Evolutionary conservation across 176 grass and related monocot species (phyloP).

Genomic region (Oryza nivara): DNA sequence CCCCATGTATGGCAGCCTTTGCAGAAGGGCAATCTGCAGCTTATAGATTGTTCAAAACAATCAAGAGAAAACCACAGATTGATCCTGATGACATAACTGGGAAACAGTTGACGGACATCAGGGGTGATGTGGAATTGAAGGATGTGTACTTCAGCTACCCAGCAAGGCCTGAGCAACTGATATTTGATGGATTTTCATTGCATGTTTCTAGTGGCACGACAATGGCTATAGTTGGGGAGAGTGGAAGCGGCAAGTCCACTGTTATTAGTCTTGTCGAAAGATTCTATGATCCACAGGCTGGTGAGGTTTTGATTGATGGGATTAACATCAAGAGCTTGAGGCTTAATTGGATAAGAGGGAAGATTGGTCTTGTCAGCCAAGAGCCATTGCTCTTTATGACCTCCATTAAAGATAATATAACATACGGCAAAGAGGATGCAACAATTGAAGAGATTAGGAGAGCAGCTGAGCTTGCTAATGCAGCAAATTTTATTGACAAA

Average conservation of each 20-base stretch:
- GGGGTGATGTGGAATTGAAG: constrained; percentile 76
- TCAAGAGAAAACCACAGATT: constrained; percentile 82
- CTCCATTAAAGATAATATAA: constrained; percentile 83
- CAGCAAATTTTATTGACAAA: constrained; percentile 85
- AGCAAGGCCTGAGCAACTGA: constrained; percentile 69
- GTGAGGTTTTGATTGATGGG: constrained; percentile 83
- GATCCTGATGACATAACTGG: constrained; percentile 65
- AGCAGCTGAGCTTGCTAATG: constrained; percentile 81
- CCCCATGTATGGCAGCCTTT: constrained; percentile 77
- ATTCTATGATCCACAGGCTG: constrained; percentile 87
- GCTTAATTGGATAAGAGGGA: constrained; percentile 76
- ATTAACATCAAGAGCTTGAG: constrained; percentile 71
- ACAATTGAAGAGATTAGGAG: constrained; percentile 76
- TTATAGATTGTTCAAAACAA: constrained; percentile 75
- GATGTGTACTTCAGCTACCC: constrained; percentile 88
- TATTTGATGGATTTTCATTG: constrained; percentile 87
- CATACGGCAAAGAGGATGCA: constrained; percentile 82
- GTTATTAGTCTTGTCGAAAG: constrained; percentile 78
- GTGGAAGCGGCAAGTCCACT: constrained; percentile 93
- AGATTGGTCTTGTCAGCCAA: constrained; percentile 90
- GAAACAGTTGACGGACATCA: constrained; percentile 58
- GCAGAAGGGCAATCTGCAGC: constrained; percentile 82
- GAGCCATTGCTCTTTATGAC: constrained; percentile 89
- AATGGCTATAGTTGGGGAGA: constrained; percentile 91
- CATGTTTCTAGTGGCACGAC: constrained; percentile 66